These are phyloP conservation scores for Byssothecium circinans DNA, from an alignment of 2,329 filamentous ascomycete genomes.

Conservation along the genomic window DNA sequence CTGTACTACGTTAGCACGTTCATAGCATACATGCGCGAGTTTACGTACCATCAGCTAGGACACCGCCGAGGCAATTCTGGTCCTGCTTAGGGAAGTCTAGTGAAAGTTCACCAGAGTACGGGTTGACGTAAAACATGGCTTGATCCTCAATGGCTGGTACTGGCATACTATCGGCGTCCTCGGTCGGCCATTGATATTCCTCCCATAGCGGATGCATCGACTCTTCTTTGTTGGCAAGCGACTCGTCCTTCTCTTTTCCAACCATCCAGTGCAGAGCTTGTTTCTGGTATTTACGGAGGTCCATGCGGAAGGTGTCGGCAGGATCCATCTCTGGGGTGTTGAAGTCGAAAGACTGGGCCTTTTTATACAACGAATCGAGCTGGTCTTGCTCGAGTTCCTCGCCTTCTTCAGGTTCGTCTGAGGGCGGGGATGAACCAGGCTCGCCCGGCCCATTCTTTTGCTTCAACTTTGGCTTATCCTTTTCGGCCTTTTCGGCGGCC, in stretches of 20 bases:
- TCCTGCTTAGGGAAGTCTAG: constrained; percentile 91
- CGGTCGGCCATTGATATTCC: constrained; percentile 85
- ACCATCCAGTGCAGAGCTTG: constrained; percentile 98
- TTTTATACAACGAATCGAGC: constrained; percentile 89
- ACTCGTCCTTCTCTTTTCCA: constrained; percentile 81
- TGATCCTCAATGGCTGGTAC: constrained; percentile 67
- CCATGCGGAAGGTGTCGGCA: constrained; percentile 77
- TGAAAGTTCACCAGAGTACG: constrained; percentile 92
- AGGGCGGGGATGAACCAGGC: constrained; percentile 57
- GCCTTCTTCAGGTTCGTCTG: constrained; percentile 74
- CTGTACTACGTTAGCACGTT: constrained; percentile 39
- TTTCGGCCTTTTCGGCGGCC: constrained; percentile 86
- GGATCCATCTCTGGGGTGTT: constrained; percentile 85
- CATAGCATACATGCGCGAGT: neutral
- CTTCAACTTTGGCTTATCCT: constrained; percentile 53
- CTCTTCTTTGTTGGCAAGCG: constrained; percentile 64
- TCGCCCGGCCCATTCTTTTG: constrained; percentile 56
- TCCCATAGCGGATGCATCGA: constrained; percentile 99
- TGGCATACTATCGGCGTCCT: constrained; percentile 82
- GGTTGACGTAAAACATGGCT: constrained; percentile 87
- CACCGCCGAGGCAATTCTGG: constrained; percentile 89
- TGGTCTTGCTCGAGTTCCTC: constrained; percentile 94
- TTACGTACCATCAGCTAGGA: constrained; percentile 71
- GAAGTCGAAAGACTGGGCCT: constrained; percentile 96
- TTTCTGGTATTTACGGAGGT: constrained; percentile 88